Evolutionary conservation across 2,329 filamentous ascomycete genomes (phyloP), one percentile per base, ranked within the genome.

Genomic region (Ophiostoma australiae): DNA sequence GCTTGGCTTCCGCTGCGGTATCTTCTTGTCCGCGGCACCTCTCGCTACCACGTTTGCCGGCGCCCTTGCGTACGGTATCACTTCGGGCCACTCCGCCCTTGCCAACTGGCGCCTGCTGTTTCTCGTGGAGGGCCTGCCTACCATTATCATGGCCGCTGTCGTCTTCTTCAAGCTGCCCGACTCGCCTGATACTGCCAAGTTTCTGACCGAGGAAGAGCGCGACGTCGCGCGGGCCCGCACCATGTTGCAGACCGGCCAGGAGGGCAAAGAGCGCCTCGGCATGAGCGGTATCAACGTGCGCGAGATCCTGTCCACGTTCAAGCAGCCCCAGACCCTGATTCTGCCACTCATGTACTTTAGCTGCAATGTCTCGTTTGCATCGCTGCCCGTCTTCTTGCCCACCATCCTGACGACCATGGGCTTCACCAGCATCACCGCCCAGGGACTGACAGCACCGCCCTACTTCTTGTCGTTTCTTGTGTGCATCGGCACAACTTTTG

Each of bases 361-460:
- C 69, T 80, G 80, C 75, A 82, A 82, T 73, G 80, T 77, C 1
- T 74, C 74, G 4, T 77, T 76, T 37, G 73, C 75, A 6, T 73
- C 74, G 3, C 81, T 90, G 7, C 87, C 88, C 0, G 86, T 89
- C 6, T 90, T 89, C 75, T 81, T 90, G 3, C 88, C 88, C 0
- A 86, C 87, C 2, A 89, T 90, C 73, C 80, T 90, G 20, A 79
- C 84, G 66, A 82, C 86, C 71, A 91, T 93, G 87, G 90, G 90
- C 17, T 92, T 89, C 79, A 85, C 84, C 0, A 81, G 84, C 23
- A 84, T 91, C 73, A 82, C 88, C 72, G 88, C 91, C 0, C 90
- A 93, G 78, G 91, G 90, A 0, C 83, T 93, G 15, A 89, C 89
- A 0, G 89, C 90, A 0, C 90, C 90, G 0, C 89, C 90, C 0